A percentile compares a stretch with the other conserved stretches of the same genome.
Conservation (phyloP, 2,329 filamentous ascomycete genomes). For the Stagonosporopsis vannaccii region DNA sequence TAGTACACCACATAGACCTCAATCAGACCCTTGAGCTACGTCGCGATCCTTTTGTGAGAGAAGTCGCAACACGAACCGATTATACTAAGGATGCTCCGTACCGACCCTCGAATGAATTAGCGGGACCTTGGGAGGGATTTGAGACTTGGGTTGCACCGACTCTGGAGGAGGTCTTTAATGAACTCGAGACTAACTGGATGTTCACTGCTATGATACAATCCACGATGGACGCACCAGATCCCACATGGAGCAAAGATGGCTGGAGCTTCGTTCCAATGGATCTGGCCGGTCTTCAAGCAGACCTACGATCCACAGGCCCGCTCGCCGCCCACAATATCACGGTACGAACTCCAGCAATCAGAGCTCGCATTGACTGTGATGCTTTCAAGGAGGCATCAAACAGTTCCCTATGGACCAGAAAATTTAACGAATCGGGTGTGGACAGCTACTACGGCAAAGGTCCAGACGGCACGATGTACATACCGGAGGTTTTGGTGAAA, state of each 20-base stretch:
- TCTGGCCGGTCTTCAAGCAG: not conserved
- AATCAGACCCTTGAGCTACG: slow-evolving; percentile 17
- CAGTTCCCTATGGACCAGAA: not conserved
- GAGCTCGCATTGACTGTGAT: not conserved
- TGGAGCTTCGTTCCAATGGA: slow-evolving; percentile 35
- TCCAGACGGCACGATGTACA: not conserved
- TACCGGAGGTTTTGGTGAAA: not conserved
- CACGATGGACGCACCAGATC: slow-evolving; percentile 25
- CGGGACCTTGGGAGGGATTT: not conserved
- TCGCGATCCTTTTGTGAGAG: slow-evolving; percentile 13
- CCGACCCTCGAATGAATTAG: too few relatives aligned
- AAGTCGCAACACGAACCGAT: not conserved
- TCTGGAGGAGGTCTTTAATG: slow-evolving; percentile 15
- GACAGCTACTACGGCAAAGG: not conserved
- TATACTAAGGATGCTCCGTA: not conserved
- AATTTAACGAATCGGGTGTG: not conserved
- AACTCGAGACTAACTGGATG: slow-evolving; percentile 32
- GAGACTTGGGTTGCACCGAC: not conserved
- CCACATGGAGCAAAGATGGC: slow-evolving; percentile 30
- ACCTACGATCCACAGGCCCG: not conserved
- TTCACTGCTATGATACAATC: slow-evolving; percentile 28
- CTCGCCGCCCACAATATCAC: not conserved
- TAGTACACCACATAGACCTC: slow-evolving; percentile 4
- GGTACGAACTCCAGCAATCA: not conserved
- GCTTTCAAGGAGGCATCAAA: not conserved